These are phyloP conservation scores for Blastocrithidia nonstop DNA, from an alignment of 208 protist genomes.

Conservation along the genomic window DNA sequence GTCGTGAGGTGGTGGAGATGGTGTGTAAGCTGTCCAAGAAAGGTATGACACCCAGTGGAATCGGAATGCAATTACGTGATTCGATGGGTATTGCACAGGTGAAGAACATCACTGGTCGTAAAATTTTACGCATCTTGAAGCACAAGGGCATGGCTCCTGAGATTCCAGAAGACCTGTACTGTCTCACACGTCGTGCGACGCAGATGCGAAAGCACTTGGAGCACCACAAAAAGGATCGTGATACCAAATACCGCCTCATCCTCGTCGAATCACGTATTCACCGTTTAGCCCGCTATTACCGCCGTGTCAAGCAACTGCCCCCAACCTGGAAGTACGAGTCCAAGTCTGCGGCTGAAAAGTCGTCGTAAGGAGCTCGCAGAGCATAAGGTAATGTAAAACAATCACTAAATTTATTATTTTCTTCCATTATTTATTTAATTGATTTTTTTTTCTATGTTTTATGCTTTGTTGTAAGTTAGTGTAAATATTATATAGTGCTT, in stretches of 20 bases:
- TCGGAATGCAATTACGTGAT: constrained; percentile 99
- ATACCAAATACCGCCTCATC: constrained; percentile 99
- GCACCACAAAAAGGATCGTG: constrained; percentile 95
- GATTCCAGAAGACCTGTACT: constrained; percentile 99
- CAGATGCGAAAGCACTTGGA: constrained; percentile 99
- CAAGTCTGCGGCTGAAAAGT: constrained; percentile 44
- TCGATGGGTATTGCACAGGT: constrained; percentile 98
- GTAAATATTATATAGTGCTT: too few relatives aligned
- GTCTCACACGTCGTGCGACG: constrained; percentile 99
- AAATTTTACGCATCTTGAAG: constrained; percentile 99
- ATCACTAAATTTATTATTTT: too few relatives aligned
- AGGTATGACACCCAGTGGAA: constrained; percentile 98
- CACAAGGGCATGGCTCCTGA: constrained; percentile 97
- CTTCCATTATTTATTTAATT: too few relatives aligned
- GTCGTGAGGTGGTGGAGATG: constrained; percentile 89
- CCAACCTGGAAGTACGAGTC: constrained; percentile 84
- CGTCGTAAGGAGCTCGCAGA: too few relatives aligned
- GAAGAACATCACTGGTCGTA: constrained; percentile 97
- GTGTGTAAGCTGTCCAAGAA: constrained; percentile 98
- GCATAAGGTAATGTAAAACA: too few relatives aligned
- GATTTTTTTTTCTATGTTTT: background rate
- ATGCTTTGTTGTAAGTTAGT: too few relatives aligned
- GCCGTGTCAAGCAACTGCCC: constrained; percentile 82
- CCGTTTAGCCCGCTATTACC: constrained; percentile 99
- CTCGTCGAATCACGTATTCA: constrained; percentile 99